These are phyloP conservation scores for Didymosphaeria variabile DNA, from an alignment of 2,329 filamentous ascomycete species.

Conservation along the genomic window DNA sequence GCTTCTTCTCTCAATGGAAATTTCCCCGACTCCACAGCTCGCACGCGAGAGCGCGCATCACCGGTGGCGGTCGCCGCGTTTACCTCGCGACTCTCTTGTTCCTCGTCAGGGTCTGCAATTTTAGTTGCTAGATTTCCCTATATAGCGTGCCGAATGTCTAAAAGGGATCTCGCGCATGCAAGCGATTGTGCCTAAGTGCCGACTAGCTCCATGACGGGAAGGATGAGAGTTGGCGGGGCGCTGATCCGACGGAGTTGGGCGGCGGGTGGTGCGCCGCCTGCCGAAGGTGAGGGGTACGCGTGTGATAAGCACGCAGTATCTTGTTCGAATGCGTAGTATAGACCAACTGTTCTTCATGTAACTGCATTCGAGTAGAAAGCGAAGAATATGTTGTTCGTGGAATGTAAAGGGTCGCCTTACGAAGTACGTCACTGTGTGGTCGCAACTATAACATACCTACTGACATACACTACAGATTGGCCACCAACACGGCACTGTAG, in stretches of 20 bases:
- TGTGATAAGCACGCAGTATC: conserved; percentile 7
- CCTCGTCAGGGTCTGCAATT: not conserved
- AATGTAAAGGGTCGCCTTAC: conserved; percentile 55
- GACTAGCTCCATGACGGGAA: conserved; percentile 13
- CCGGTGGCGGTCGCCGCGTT: too few relatives aligned
- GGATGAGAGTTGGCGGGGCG: conserved; percentile 14
- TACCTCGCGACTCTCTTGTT: not conserved
- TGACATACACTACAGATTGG: conserved; percentile 54
- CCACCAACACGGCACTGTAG: conserved; percentile 55
- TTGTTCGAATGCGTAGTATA: not conserved
- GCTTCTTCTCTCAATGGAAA: not conserved
- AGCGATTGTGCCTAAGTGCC: conserved; percentile 7
- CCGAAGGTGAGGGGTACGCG: not conserved
- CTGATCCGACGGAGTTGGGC: conserved; percentile 29
- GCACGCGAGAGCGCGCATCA: not conserved
- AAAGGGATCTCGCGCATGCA: conserved; percentile 14
- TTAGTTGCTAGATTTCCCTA: not conserved
- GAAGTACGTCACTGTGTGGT: conserved; percentile 42
- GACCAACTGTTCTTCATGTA: not conserved
- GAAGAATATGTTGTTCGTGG: conserved; percentile 50
- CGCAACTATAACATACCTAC: not conserved
- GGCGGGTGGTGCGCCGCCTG: conserved; percentile 18
- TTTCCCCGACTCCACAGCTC: not conserved
- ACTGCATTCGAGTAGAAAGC: conserved; percentile 23
- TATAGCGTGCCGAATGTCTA: not conserved